phyloP scores from a whole-genome alignment of 169 alveolate genomes.

The Toxoplasma gondii region DNA sequence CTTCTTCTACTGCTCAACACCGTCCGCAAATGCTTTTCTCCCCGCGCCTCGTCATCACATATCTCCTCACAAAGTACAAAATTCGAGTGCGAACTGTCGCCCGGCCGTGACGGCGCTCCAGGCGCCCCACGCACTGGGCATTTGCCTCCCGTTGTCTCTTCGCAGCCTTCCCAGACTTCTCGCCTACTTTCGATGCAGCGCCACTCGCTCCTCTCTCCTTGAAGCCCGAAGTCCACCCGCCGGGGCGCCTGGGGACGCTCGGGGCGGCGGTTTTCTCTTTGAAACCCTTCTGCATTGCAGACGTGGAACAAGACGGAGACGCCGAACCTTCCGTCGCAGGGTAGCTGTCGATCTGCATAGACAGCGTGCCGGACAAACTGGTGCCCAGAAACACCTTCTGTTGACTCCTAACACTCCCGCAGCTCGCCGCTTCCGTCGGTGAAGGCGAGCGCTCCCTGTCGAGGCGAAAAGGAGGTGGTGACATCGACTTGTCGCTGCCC shows the following conservation, averaged over 20 bases:
- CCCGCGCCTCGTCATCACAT: background rate
- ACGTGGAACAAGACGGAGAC: background rate
- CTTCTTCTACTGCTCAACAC: background rate
- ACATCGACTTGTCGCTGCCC: background rate
- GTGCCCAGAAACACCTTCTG: background rate
- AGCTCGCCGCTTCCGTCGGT: background rate
- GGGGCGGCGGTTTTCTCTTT: background rate
- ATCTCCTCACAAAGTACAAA: background rate
- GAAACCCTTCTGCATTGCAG: background rate
- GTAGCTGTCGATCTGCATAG: background rate
- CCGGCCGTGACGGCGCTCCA: background rate
- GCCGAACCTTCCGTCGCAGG: background rate
- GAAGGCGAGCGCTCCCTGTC: background rate
- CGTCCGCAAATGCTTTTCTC: background rate
- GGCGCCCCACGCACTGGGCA: background rate
- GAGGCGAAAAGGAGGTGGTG: background rate
- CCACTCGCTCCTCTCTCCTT: background rate
- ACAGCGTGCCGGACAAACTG: background rate
- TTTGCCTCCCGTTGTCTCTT: background rate
- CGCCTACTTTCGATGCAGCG: background rate
- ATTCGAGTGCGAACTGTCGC: background rate
- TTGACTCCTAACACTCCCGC: slow-evolving; percentile 23
- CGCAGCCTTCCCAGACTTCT: background rate
- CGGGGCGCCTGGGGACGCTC: background rate
- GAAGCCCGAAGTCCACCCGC: background rate